These are phyloP conservation scores for Hysterangium stoloniferum DNA, from an alignment of 768 basidiomycete genomes.

Conservation along the genomic window DNA sequence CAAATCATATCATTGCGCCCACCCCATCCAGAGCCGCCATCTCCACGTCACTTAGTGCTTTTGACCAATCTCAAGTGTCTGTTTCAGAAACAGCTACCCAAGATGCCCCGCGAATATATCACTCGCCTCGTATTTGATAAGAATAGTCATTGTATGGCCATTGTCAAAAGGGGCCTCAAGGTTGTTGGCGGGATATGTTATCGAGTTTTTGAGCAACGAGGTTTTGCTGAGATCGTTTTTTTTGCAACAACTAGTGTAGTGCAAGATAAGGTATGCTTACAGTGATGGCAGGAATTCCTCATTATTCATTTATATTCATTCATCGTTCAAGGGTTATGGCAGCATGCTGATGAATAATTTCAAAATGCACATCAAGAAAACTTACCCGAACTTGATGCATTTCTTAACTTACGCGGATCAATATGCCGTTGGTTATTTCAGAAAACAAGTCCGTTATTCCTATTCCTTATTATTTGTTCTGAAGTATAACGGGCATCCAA, in stretches of 20 bases:
- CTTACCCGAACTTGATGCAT: constrained; percentile 83
- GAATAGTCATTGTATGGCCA: constrained; percentile 89
- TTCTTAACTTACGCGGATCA: constrained; percentile 99
- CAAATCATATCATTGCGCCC: constrained; percentile 25
- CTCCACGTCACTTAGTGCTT: constrained; percentile 68
- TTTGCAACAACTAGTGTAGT: constrained; percentile 95
- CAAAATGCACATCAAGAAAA: constrained; percentile 82
- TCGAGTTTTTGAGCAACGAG: constrained; percentile 88
- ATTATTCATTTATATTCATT: background rate
- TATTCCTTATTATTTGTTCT: background rate
- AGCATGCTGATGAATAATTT: constrained; percentile 98
- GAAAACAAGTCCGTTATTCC: constrained; percentile 57
- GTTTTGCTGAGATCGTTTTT: constrained; percentile 97
- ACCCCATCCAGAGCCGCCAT: background rate
- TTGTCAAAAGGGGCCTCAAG: constrained; percentile 90
- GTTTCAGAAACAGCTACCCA: constrained; percentile 94
- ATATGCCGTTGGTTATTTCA: constrained; percentile 98
- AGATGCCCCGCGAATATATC: constrained; percentile 99
- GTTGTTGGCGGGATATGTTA: constrained; percentile 98
- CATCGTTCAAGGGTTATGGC: constrained; percentile 73
- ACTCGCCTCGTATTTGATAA: constrained; percentile 88
- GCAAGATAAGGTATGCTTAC: constrained; percentile 79
- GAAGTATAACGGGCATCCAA: background rate
- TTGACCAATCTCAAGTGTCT: constrained; percentile 94
- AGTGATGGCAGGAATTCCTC: background rate